Evolutionary conservation across 2,329 filamentous ascomycete species (phyloP).

Genomic region (Leptographium procerum): DNA sequence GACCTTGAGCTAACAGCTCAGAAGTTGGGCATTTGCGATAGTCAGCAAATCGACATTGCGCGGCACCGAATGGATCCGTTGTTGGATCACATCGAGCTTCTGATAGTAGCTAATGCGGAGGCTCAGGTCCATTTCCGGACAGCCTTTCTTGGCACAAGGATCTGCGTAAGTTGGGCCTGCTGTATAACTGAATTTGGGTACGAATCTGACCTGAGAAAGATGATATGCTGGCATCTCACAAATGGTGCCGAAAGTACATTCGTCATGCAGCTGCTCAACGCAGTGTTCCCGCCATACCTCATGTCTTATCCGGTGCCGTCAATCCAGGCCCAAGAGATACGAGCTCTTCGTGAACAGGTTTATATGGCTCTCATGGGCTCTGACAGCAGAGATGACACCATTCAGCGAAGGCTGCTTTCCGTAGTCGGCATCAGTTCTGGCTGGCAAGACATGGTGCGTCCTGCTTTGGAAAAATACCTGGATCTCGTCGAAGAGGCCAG

Average conservation of each 20-base stretch:
- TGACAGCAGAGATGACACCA: background rate
- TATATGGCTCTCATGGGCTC: slow-evolving; percentile 7
- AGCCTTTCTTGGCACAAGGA: slow-evolving; percentile 9
- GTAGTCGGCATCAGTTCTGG: slow-evolving; percentile 2
- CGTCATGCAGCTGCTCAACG: slow-evolving; percentile 12
- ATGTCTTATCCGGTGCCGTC: slow-evolving; percentile 8
- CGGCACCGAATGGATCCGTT: slow-evolving; percentile 3
- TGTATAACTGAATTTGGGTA: too few relatives aligned
- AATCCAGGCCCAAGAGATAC: slow-evolving; percentile 5
- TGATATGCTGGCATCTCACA: slow-evolving; percentile 10
- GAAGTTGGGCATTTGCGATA: slow-evolving; percentile 2
- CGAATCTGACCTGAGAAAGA: background rate
- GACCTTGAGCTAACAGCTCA: slow-evolving; percentile 7
- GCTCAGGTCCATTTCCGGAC: slow-evolving; percentile 9
- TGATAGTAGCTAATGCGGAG: slow-evolving; percentile 6
- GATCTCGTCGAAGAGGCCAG: background rate
- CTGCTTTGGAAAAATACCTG: slow-evolving; percentile 7
- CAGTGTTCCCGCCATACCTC: slow-evolving; percentile 13
- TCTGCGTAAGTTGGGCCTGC: slow-evolving; percentile 8
- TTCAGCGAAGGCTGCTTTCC: background rate
- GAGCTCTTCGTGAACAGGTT: slow-evolving; percentile 4
- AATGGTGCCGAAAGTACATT: background rate
- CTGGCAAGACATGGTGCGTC: slow-evolving; percentile 7
- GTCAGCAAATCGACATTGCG: slow-evolving; percentile 4
- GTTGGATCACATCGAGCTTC: slow-evolving; percentile 3